A percentile compares a stretch with the other conserved stretches of the same genome.
Conservation (phyloP, 331 rosid genomes). For the Pyrus hybrid region DNA sequence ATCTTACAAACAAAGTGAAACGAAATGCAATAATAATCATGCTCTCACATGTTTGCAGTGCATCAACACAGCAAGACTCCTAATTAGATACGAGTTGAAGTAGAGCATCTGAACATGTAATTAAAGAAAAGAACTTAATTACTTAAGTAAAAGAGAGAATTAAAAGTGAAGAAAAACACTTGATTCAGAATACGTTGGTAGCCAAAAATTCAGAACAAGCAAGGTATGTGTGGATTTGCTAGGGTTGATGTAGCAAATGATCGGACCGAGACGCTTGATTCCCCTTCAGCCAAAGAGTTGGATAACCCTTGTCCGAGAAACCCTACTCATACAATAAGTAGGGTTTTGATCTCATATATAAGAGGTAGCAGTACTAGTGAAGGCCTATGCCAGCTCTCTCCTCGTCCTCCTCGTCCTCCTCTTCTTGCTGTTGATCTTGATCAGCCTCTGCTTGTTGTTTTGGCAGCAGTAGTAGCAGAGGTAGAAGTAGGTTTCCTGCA, state of each 20-base stretch:
- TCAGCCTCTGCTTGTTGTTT: constrained; percentile 8
- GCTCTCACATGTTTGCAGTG: background rate
- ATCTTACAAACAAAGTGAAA: background rate
- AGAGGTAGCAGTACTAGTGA: background rate
- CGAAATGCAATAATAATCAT: background rate
- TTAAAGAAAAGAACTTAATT: background rate
- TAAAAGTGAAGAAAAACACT: background rate
- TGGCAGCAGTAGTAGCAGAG: background rate
- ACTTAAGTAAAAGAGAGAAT: background rate
- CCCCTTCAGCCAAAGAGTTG: no score
- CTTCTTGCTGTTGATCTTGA: constrained; percentile 3
- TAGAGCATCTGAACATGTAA: background rate
- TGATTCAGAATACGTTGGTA: background rate
- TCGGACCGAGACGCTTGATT: no score
- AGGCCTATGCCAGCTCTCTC: constrained; percentile 1
- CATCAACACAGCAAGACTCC: background rate
- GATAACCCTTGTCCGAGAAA: background rate
- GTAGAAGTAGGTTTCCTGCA: background rate
- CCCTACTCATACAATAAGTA: background rate
- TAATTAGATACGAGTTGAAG: background rate
- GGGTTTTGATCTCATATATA: constrained; percentile 2
- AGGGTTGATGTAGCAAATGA: no score
- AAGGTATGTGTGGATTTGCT: background rate
- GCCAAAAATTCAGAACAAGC: background rate
- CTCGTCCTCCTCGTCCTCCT: constrained; percentile 9